Conservation (phyloP, 805 yeast genomes). For the Kuraishia floccosa region DNA sequence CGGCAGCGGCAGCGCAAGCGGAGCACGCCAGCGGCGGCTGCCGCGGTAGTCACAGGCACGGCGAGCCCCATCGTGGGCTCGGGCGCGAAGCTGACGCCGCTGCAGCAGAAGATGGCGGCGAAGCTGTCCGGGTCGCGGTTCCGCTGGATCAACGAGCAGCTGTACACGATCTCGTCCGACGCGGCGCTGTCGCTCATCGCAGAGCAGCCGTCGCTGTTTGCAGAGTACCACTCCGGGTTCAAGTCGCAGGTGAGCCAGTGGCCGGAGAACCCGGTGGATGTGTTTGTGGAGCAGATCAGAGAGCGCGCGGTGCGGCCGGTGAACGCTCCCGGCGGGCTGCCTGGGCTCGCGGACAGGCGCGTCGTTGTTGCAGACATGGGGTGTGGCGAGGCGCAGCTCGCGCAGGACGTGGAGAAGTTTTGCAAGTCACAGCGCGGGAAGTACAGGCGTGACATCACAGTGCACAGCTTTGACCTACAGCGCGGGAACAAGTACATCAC, state of each 20-base stretch:
- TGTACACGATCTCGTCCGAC: conserved; percentile 78
- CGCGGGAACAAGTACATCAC: conserved; percentile 84
- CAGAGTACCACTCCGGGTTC: conserved; percentile 93
- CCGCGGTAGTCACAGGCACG: conserved; percentile 8
- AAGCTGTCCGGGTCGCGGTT: conserved; percentile 91
- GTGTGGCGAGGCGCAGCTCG: conserved; percentile 92
- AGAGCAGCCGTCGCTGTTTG: conserved; percentile 80
- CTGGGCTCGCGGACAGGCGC: conserved; percentile 48
- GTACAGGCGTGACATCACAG: conserved; percentile 30
- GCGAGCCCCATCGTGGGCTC: not conserved
- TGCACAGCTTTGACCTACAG: conserved; percentile 87
- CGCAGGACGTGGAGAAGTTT: conserved; percentile 49
- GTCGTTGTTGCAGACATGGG: conserved; percentile 97
- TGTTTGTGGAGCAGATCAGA: conserved; percentile 64
- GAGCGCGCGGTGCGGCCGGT: conserved; percentile 49
- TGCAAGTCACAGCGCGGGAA: conserved; percentile 20
- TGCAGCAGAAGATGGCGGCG: conserved; percentile 93
- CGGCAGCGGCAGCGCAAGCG: conserved; percentile 1
- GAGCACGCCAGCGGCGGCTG: conserved; percentile 4
- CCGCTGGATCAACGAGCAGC: conserved; percentile 95
- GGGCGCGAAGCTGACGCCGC: conserved; percentile 56
- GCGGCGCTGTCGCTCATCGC: conserved; percentile 63
- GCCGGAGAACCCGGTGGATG: conserved; percentile 99
- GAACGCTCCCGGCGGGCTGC: conserved; percentile 94
- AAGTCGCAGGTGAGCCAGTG: conserved; percentile 90